A percentile compares a stretch with the other conserved stretches of the same genome.
phyloP scores from a whole-genome alignment of 805 yeast genomes.

The Ogataea parapolymorpha region DNA sequence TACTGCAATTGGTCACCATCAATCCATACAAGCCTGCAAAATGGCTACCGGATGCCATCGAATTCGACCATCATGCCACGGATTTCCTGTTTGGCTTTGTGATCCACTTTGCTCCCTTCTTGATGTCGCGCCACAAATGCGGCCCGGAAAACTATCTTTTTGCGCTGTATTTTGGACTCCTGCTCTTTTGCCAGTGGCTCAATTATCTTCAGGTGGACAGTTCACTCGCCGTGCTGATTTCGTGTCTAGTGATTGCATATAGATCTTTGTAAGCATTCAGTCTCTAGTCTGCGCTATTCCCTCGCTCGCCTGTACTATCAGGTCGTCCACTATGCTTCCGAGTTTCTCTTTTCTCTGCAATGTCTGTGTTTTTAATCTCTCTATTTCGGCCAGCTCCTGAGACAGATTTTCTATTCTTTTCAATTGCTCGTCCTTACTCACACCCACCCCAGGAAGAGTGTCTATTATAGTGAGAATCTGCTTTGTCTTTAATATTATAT shows the following conservation, averaged over 20 bases:
- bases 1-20: constrained; percentile 13
- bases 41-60: constrained; percentile 8
- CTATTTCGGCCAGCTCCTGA: constrained; percentile 56
- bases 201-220: constrained; percentile 38
- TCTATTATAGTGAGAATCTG: constrained; percentile 85
- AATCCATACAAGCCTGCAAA: constrained; percentile 18
- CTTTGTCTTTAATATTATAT: constrained; percentile 77
- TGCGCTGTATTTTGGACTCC: constrained; percentile 46
- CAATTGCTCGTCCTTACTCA: constrained; percentile 71
- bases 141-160: constrained; percentile 48
- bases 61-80: constrained; percentile 25
- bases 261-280: constrained; percentile 16
- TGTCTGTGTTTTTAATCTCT: constrained; percentile 53
- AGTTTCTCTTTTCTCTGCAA: constrained; percentile 63
- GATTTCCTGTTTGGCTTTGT: constrained; percentile 55
- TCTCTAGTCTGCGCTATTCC: constrained; percentile 48
- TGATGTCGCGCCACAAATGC: constrained; percentile 37
- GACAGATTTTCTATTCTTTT: constrained; percentile 59
- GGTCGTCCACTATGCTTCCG: constrained; percentile 56
- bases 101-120: constrained; percentile 56
- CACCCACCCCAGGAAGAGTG: constrained; percentile 90
- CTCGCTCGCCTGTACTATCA: constrained; percentile 57
- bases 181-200: constrained; percentile 42
- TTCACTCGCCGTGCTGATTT: constrained; percentile 22
- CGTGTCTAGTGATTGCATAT: constrained; percentile 29